phyloP scores from a whole-genome alignment of 176 grass and related monocot genomes.

The Zea mays region DNA sequence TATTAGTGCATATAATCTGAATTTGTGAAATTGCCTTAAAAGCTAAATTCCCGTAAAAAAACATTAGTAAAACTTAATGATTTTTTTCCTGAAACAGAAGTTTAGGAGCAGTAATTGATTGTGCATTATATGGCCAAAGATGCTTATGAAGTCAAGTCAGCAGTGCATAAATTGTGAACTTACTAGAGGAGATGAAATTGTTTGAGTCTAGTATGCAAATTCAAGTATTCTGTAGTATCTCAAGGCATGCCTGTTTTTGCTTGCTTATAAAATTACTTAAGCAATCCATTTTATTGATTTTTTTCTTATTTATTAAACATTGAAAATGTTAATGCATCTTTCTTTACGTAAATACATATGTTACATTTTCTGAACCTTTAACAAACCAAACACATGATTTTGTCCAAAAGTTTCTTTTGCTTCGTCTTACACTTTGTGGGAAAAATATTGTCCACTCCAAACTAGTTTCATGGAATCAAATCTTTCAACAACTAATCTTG shows the following conservation, averaged over 20 bases:
- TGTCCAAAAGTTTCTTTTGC: too few species aligned
- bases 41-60: background rate
- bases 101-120: background rate
- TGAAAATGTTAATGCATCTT: constrained; percentile 1
- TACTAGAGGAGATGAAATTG: background rate
- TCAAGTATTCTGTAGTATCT: constrained; percentile 17
- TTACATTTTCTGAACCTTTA: constrained; percentile 15
- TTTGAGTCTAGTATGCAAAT: constrained; percentile 28
- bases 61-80: background rate
- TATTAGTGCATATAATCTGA: constrained; percentile 19
- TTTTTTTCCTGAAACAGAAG: background rate
- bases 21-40: background rate
- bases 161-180: background rate
- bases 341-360: constrained; percentile 4
- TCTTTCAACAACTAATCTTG: background rate
- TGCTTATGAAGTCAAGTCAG: background rate
- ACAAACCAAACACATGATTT: background rate
- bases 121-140: background rate
- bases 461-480: constrained; percentile 11
- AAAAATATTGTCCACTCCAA: constrained; percentile 20
- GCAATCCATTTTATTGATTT: background rate
- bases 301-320: constrained; percentile 19
- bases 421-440: too few species aligned
- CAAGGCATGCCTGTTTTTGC: background rate
- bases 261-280: constrained; percentile 21